Base-by-base conservation (phyloP, 2,329 filamentous ascomycete species). In the Ophiocordyceps camponoti-saundersi region DNA sequence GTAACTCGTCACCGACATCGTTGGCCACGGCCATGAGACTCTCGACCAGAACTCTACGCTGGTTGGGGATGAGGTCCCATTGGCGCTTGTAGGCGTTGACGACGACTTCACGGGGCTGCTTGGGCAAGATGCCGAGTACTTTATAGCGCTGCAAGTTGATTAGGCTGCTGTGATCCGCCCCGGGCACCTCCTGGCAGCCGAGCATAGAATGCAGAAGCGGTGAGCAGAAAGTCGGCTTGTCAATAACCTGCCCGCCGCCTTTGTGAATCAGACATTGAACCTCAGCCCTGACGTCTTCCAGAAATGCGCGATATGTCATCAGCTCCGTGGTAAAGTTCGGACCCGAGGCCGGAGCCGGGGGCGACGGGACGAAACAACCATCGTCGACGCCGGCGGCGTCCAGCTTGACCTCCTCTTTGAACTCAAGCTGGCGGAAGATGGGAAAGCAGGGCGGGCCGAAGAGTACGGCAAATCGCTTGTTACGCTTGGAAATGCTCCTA, bases 401-500 rank as follows among this genome's bases (percentile, higher is more conserved):
- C 6, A 65, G 53, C n/a, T 18, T 20, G 2, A 57, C 47, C 3
- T 60, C 56, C 53, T 73, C 69, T 2, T 58, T 52, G 43, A 76
- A 77, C 12, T 69, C 72, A 5, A 79, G 59, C 13, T 64, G 64
- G 15, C 59, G 60, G 52, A 77, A 72, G 13, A 78, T 63, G 21
- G 59, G 55, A 43, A 70, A 67, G 45, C 71, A 72, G 4, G 69
- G 66, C 5, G 64, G 62, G 0, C 73, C 71, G 48, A 78, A 77
- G 7, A 74, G 62, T 2, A 76, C 68, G 23, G 61, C 60, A 47
- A 77, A 78, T 15, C 70, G 67, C 55, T 77, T 77, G 52, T 79
- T 79, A 1, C 73, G 61, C 46, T 71, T 71, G 2, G 73, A 72
- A 34, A 79, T 75, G 45, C 61, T 70, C 42, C 69, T 61, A 0